phyloP scores from a whole-genome alignment of 208 protist genomes.

The Kentomonas sorsogonicus region DNA sequence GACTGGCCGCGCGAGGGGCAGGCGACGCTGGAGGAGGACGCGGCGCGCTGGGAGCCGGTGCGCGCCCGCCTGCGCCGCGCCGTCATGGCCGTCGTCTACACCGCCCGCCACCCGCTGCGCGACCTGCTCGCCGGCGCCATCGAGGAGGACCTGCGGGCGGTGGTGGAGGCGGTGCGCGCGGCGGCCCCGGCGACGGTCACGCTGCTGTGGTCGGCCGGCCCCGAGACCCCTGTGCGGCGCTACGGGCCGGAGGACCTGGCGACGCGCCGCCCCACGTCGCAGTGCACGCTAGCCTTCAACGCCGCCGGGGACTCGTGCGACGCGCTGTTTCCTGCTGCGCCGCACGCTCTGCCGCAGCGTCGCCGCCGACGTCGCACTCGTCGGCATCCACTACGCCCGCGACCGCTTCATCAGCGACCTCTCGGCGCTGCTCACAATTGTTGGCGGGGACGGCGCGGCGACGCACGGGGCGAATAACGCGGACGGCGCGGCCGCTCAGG shows the following conservation, averaged over 20 bases:
- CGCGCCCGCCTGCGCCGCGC: conserved; percentile 24
- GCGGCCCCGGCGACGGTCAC: conserved; percentile 14
- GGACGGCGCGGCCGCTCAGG: conserved; percentile 1
- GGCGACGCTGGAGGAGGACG: conserved; percentile 15
- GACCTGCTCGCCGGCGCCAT: conserved; percentile 24
- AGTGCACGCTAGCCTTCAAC: conserved; percentile 45
- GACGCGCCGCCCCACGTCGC: neutral
- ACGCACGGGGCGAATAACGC: neutral
- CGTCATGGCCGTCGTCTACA: conserved; percentile 22
- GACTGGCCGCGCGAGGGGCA: neutral
- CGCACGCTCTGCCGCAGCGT: conserved; percentile 37
- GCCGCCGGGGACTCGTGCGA: conserved; percentile 36
- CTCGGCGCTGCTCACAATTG: conserved; percentile 11
- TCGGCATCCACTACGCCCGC: conserved; percentile 54
- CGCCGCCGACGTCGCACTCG: conserved; percentile 45
- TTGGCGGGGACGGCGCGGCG: neutral
- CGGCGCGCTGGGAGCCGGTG: conserved; percentile 14
- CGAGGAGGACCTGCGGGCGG: conserved; percentile 23
- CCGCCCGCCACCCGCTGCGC: conserved; percentile 18
- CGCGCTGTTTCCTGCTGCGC: conserved; percentile 19
- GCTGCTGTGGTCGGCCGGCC: conserved; percentile 27
- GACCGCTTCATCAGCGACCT: conserved; percentile 41
- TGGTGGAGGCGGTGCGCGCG: conserved; percentile 20
- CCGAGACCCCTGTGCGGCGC: conserved; percentile 15
- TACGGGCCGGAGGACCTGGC: conserved; percentile 15